Base-by-base conservation (phyloP, 1,139 yeast genomes). In the Suhomyces anneliseae region DNA sequence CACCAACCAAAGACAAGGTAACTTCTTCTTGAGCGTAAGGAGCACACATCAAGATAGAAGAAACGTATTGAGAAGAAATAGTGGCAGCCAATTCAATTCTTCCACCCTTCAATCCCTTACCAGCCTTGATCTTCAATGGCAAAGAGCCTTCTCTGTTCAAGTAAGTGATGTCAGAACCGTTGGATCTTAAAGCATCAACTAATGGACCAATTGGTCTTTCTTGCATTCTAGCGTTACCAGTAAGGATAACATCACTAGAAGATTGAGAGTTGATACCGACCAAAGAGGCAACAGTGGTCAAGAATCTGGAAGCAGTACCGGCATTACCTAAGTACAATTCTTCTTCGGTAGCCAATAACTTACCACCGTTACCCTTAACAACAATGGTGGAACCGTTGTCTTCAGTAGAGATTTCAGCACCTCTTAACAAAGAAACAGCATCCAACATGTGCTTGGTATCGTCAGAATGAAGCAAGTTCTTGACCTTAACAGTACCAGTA, bases 191-290 rank as follows among this genome's bases (percentile, higher is more conserved):
- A 4, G 99, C 96, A 55, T 90, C 96, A 11, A 93, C 98, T 48
- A 93, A 78, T 6, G 99, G 97, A 29, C 97, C 98, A 59, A 90
- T 90, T 31, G 99, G 99, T 61, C 99, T 81, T 66, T 92, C 95
- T 69, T 93, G 96, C 99, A 93, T 93, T 68, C 99, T 82, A 38
- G 90, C 85, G 64, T 93, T 93, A 58, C 99, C 99, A 5, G 98
- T 93, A 54, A 95, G 76, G 10, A 83, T 69, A 36, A 90, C 83
- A 49, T 72, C 65, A 39, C 73, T 69, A 19, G 70, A 61, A 3
- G 82, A 64, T 9, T 54, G 44, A 6, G 62, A 33, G 45, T 76
- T 71, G 34, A 60, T 47, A 4, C 66, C 69, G 7, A 89, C 96
- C 48, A 93, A 74, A 19, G 97, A 80, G 11, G 96, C 97, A 34